phyloP scores from a whole-genome alignment of 495 filamentous ascomycete genomes.

The Penicillium bovifimosum region DNA sequence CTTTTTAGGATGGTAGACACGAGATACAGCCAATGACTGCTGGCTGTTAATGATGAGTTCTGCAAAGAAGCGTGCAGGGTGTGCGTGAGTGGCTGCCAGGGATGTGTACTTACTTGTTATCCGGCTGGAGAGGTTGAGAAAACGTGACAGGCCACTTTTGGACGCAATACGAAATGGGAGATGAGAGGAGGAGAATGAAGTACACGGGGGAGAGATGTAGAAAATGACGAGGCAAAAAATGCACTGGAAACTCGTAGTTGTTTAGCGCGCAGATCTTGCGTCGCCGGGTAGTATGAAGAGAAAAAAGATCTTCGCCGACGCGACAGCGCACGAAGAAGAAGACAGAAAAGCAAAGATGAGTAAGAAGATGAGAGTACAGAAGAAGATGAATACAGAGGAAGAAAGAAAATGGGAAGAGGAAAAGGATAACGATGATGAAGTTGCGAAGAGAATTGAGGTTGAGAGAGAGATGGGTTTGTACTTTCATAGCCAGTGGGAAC shows the following conservation, averaged over 20 bases:
- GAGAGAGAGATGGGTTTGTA: conserved; percentile 20
- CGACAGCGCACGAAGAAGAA: conserved; percentile 3
- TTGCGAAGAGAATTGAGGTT: conserved; percentile 17
- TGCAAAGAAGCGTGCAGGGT: conserved; percentile 13
- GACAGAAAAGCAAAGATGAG: not conserved
- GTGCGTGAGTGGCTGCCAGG: conserved; percentile 34
- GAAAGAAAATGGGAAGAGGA: conserved; percentile 18
- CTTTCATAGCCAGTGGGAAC: conserved; percentile 16
- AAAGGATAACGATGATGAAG: not conserved
- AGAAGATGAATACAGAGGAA: conserved; percentile 10
- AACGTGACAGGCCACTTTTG: conserved; percentile 2
- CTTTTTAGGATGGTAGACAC: not conserved
- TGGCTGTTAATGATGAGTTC: conserved; percentile 2
- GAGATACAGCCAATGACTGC: conserved; percentile 1
- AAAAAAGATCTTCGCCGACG: conserved; percentile 9
- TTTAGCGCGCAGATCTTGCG: conserved; percentile 11
- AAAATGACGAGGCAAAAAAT: conserved; percentile 2
- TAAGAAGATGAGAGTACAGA: not conserved
- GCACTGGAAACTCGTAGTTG: conserved; percentile 1
- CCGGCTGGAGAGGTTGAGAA: conserved; percentile 11
- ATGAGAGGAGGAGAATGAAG: not conserved
- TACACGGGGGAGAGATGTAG: not conserved
- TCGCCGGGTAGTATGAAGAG: conserved; percentile 7
- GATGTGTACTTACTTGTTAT: conserved; percentile 29
- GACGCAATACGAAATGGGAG: conserved; percentile 6